These are phyloP conservation scores for Cyclotella baltica DNA, from an alignment of 108 stramenopile species.

Conservation along the genomic window DNA sequence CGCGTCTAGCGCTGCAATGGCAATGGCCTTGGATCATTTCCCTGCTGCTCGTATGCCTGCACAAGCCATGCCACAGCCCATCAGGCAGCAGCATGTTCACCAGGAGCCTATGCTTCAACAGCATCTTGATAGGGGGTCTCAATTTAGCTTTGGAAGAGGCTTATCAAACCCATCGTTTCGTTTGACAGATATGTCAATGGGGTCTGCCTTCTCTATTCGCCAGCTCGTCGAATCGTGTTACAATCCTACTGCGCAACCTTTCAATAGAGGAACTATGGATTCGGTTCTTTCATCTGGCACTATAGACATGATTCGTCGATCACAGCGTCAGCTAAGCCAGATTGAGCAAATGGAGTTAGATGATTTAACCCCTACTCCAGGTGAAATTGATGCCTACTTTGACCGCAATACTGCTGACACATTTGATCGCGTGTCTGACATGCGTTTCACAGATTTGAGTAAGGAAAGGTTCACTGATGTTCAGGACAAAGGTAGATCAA, in stretches of 20 bases:
- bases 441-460: conserved; percentile 30
- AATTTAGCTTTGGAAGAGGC: no score
- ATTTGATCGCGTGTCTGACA: conserved; percentile 24
- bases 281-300: no score
- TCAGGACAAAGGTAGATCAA: background rate
- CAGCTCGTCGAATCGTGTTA: conserved; percentile 18
- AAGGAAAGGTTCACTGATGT: conserved; percentile 6
- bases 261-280: conserved; percentile 8
- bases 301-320: no score
- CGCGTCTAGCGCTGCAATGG: conserved; percentile 14
- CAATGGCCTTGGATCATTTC: conserved; percentile 38
- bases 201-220: no score
- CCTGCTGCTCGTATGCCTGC: conserved; percentile 12
- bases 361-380: background rate
- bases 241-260: background rate
- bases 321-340: conserved; percentile 26
- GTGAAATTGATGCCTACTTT: background rate
- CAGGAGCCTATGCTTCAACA: background rate
- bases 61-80: background rate
- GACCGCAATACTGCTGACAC: background rate
- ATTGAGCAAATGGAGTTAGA: conserved; percentile 25
- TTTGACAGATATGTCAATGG: conserved; percentile 21
- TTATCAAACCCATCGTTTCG: background rate
- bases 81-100: background rate
- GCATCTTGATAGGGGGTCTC: background rate